A percentile compares a stretch with the other conserved stretches of the same genome.
These are phyloP conservation scores for Cercospora janseana DNA, from an alignment of 2,329 filamentous ascomycete species.

Conservation along the genomic window DNA sequence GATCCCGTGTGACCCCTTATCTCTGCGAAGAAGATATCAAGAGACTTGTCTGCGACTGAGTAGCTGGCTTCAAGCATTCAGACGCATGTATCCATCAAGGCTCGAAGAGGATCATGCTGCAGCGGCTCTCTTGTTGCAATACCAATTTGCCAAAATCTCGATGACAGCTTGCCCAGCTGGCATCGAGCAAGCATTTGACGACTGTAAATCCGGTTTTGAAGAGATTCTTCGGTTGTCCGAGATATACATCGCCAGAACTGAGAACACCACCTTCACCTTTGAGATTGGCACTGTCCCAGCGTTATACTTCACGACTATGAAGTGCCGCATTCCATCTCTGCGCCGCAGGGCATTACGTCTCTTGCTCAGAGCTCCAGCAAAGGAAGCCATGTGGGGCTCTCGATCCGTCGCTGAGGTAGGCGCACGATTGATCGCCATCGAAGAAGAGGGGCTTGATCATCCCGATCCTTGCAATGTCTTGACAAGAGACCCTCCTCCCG, in stretches of 20 bases:
- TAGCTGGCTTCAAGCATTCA: constrained; percentile 20
- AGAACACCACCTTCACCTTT: constrained; percentile 29
- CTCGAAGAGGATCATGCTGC: constrained; percentile 9
- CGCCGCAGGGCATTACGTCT: constrained; percentile 28
- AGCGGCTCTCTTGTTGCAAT: constrained; percentile 24
- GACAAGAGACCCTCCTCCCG: background rate
- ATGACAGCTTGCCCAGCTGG: constrained; percentile 20
- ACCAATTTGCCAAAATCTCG: constrained; percentile 25
- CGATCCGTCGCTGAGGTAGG: constrained; percentile 20
- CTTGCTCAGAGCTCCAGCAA: constrained; percentile 23
- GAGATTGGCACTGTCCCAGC: constrained; percentile 26
- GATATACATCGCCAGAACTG: constrained; percentile 16
- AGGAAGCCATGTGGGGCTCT: constrained; percentile 30
- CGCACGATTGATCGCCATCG: constrained; percentile 24
- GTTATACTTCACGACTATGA: constrained; percentile 28
- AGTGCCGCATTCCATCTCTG: constrained; percentile 29
- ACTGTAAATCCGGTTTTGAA: constrained; percentile 26
- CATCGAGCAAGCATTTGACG: constrained; percentile 26
- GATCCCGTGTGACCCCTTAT: constrained; percentile 2
- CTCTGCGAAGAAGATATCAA: background rate
- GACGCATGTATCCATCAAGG: background rate
- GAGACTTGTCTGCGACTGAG: constrained; percentile 1
- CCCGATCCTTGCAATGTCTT: constrained; percentile 11
- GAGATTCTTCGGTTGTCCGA: constrained; percentile 23
- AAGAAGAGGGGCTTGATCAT: constrained; percentile 28